Base-by-base conservation (phyloP, 345 rosid species). In the Rubroshorea leprosula region DNA sequence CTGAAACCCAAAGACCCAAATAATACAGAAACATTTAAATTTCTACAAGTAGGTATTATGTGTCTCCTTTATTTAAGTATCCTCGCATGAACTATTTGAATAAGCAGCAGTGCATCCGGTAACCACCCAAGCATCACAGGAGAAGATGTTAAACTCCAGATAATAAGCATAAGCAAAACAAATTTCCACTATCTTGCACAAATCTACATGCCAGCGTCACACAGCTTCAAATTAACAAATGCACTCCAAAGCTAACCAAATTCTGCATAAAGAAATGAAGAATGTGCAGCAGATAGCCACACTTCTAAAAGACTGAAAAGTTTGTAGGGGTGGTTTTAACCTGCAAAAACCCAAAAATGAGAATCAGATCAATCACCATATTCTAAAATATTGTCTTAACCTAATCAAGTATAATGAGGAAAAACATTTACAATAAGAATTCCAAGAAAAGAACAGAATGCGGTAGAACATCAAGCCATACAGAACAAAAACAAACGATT, bases 1-100 rank as follows among this genome's bases (percentile, higher is more conserved):
- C 56, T 50, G 19, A 56, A 65, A 50, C 13, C 63, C 24, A 41
- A 51, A 55, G 23, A 13, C 25, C 66, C 51, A 19, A 51, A 31
- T 61, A 39, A 65, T 56, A 13, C 23, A 35, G 23, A 49, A 55
- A 55, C 5, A 20, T n/a, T 29, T 57, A 13, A 45, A 51, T 24
- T 39, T 14, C 38, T 19, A 20, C 35, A 2, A 41, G 17, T 21
- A 49, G 26, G 9, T 60, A n/a, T 12, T 8, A 16, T 44, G 19
- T 4, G 10, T 11, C 39, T 5, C 23, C 31, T 19, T 26, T 23
- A 20, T 49, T 51, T 35, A 54, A 26, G 38, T 29, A 23, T 11
- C 24, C 35, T 21, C 22, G 15, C 49, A 25, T 49, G 23, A 60
- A 48, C 44, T 39, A 43, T 16, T 48, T 43, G 54, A 62, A 62